phyloP scores from a whole-genome alignment of 345 rosid species.

The Syzygium aromaticum region DNA sequence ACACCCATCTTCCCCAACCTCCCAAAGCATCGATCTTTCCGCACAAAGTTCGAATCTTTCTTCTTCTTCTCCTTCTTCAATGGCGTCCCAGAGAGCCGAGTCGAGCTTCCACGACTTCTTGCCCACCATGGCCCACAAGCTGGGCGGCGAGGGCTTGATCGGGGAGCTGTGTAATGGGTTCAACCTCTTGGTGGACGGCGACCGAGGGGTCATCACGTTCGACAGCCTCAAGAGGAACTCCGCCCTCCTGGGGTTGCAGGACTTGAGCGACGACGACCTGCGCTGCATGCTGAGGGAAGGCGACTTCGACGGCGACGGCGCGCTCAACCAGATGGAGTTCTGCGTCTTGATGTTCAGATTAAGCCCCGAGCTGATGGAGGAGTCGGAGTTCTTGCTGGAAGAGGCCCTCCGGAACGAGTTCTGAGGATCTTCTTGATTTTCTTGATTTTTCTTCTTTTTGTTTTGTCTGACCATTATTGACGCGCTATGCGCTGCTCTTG shows the following conservation, averaged over 20 bases:
- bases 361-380: constrained; percentile 81
- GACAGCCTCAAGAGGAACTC: constrained; percentile 60
- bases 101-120: constrained; percentile 50
- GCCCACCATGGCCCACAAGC: constrained; percentile 71
- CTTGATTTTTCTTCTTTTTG: background rate
- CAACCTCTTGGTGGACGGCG: constrained; percentile 52
- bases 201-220: constrained; percentile 62
- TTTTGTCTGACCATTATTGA: background rate
- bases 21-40: background rate
- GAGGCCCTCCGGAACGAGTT: constrained; percentile 56
- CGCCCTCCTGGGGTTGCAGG: constrained; percentile 55
- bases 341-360: constrained; percentile 88
- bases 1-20: background rate
- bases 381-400: constrained; percentile 45
- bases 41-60: constrained; percentile 1
- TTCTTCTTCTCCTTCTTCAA: background rate
- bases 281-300: constrained; percentile 64
- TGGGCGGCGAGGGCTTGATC: constrained; percentile 74
- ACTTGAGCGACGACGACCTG: constrained; percentile 64
- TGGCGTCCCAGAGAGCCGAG: constrained; percentile 28
- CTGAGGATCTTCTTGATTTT: constrained; percentile 1
- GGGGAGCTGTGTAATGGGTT: constrained; percentile 82
- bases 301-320: constrained; percentile 68
- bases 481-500: background rate
- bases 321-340: constrained; percentile 82